phyloP scores from a whole-genome alignment of 2,329 filamentous ascomycete species.

The Talaromyces sp. region DNA sequence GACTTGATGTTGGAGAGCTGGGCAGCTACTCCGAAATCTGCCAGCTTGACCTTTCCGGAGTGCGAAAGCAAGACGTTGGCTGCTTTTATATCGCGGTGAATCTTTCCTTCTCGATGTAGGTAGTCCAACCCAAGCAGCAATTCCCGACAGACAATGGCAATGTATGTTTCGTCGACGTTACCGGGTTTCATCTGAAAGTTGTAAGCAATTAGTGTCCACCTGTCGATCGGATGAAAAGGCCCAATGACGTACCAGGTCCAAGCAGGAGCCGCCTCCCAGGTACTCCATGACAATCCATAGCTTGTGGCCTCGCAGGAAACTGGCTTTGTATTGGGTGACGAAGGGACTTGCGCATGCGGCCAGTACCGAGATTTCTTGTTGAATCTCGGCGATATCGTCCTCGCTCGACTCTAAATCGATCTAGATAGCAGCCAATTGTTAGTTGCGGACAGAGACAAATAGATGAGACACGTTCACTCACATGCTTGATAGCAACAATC shows the following conservation, averaged over 20 bases:
- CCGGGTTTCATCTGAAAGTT: constrained; percentile 73
- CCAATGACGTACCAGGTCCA: constrained; percentile 67
- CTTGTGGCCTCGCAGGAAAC: constrained; percentile 92
- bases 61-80: constrained; percentile 94
- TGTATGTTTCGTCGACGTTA: constrained; percentile 80
- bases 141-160: constrained; percentile 90
- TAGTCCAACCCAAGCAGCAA: constrained; percentile 87
- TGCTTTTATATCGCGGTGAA: constrained; percentile 94
- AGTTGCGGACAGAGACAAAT: not conserved
- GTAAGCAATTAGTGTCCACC: constrained; percentile 15
- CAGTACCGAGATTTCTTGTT: constrained; percentile 91
- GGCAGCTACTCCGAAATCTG: constrained; percentile 94
- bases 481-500: constrained; percentile 94
- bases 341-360: constrained; percentile 91
- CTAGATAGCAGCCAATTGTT: constrained; percentile 42
- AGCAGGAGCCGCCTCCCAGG: constrained; percentile 86
- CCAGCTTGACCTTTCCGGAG: constrained; percentile 85
- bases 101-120: constrained; percentile 87
- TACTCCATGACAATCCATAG: constrained; percentile 99
- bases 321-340: constrained; percentile 94
- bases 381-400: constrained; percentile 96
- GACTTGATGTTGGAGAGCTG: constrained; percentile 98
- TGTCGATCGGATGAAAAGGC: not conserved
- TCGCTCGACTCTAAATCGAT: constrained; percentile 98
- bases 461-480: constrained; percentile 41